phyloP scores from a whole-genome alignment of 148 eudicot species.

The Rhododendron griersonianum region DNA sequence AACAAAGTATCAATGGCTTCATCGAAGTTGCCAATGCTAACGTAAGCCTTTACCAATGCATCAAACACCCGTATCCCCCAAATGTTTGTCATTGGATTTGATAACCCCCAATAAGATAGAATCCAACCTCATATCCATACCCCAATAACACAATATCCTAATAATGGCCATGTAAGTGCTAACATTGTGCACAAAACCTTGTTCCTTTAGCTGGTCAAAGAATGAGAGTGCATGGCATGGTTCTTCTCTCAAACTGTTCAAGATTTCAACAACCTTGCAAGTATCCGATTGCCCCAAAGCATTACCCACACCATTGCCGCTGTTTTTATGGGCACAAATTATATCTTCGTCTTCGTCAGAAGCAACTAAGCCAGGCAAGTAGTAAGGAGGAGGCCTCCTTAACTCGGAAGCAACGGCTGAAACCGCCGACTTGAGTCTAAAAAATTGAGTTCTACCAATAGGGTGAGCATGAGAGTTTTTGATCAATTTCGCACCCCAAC shows the following conservation, averaged over 20 bases:
- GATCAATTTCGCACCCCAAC: slow-evolving; percentile 6
- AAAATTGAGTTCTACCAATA: neutral
- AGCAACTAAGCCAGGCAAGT: slow-evolving; percentile 18
- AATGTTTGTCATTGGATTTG: slow-evolving; percentile 15
- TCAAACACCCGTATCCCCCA: slow-evolving; percentile 44
- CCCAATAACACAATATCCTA: slow-evolving; percentile 44
- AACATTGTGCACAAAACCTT: slow-evolving; percentile 50
- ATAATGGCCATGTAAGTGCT: slow-evolving; percentile 45
- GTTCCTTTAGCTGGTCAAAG: slow-evolving; percentile 34
- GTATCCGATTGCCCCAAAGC: slow-evolving; percentile 22
- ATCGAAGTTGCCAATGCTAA: slow-evolving; percentile 45
- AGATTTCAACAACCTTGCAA: slow-evolving; percentile 28
- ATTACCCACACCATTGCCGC: neutral
- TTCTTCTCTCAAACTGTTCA: slow-evolving; percentile 28
- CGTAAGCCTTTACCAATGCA: slow-evolving; percentile 56
- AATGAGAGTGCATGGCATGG: slow-evolving; percentile 44
- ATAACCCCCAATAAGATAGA: slow-evolving; percentile 44
- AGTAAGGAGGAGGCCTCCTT: slow-evolving; percentile 14
- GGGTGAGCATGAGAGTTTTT: neutral
- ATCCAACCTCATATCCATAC: slow-evolving; percentile 32
- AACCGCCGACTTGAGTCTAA: slow-evolving; percentile 31
- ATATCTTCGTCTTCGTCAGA: slow-evolving; percentile 33
- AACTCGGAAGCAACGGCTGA: slow-evolving; percentile 33
- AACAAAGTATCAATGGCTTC: slow-evolving; percentile 50
- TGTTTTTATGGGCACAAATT: neutral